phyloP scores from a whole-genome alignment of 345 rosid genomes.

The Sapria himalayana region DNA sequence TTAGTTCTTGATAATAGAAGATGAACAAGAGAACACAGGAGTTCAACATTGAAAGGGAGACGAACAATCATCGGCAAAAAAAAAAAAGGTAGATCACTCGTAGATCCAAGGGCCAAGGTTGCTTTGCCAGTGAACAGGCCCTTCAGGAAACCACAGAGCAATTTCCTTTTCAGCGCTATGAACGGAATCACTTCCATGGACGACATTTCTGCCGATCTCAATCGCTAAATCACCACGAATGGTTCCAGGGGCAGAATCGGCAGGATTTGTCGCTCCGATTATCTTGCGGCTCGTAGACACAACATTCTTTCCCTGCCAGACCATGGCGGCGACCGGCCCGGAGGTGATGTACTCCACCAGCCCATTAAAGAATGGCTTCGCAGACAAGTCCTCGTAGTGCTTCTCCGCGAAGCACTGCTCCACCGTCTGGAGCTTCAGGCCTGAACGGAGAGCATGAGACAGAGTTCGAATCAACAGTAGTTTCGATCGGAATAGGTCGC shows the following conservation, averaged over 20 bases:
- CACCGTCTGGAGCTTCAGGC: slow-evolving; percentile 55
- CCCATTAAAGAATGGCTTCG: slow-evolving; percentile 71
- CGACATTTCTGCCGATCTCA: slow-evolving; percentile 85
- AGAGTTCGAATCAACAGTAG: neutral
- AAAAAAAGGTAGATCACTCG: slow-evolving; percentile 17
- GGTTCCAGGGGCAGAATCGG: slow-evolving; percentile 76
- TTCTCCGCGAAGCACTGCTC: slow-evolving; percentile 66
- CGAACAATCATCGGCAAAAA: neutral
- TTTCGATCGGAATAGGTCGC: too few species aligned
- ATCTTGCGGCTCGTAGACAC: slow-evolving; percentile 74
- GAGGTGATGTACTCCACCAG: slow-evolving; percentile 84
- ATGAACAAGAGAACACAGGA: neutral
- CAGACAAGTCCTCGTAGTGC: slow-evolving; percentile 65
- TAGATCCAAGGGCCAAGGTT: slow-evolving; percentile 72
- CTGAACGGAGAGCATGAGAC: slow-evolving; percentile 12
- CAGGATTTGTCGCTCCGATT: slow-evolving; percentile 96
- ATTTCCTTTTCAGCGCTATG: slow-evolving; percentile 77
- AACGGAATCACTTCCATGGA: slow-evolving; percentile 77
- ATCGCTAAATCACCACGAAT: slow-evolving; percentile 87
- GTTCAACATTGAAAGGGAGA: neutral
- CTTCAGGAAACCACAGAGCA: slow-evolving; percentile 83
- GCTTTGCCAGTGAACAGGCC: slow-evolving; percentile 62
- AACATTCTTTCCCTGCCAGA: slow-evolving; percentile 88
- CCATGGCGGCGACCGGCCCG: slow-evolving; percentile 91
- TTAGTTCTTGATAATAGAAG: neutral